phyloP scores from a whole-genome alignment of 257 asterid genomes.

The Cinchona pubescens region DNA sequence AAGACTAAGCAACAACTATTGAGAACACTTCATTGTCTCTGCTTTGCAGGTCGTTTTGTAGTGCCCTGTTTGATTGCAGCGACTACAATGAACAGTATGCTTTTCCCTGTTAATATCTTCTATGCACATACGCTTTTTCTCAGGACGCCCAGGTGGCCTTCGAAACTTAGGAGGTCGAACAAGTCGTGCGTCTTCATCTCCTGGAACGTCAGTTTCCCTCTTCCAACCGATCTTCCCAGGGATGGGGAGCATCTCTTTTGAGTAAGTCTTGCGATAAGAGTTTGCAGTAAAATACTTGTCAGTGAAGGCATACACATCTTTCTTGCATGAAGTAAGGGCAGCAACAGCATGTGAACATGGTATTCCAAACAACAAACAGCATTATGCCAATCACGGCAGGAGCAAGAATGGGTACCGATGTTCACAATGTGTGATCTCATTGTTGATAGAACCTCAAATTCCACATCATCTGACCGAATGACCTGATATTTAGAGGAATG shows the following conservation, averaged over 20 bases:
- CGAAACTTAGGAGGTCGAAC: slow-evolving; percentile 71
- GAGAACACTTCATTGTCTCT: slow-evolving; percentile 35
- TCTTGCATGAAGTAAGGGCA: slow-evolving; percentile 50
- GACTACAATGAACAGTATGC: slow-evolving; percentile 65
- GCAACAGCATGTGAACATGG: slow-evolving; percentile 84
- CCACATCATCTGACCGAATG: slow-evolving; percentile 68
- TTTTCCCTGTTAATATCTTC: slow-evolving; percentile 68
- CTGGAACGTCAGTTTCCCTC: slow-evolving; percentile 25
- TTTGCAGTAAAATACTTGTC: slow-evolving; percentile 48
- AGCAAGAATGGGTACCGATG: slow-evolving; percentile 48
- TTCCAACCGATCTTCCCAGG: slow-evolving; percentile 58
- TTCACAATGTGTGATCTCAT: slow-evolving; percentile 63
- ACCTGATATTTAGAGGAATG: slow-evolving; percentile 55
- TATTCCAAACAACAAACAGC: slow-evolving; percentile 51
- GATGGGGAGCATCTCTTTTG: slow-evolving; percentile 39
- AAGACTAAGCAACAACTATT: slow-evolving; percentile 26
- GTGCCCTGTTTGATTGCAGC: slow-evolving; percentile 70
- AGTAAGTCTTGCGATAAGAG: slow-evolving; percentile 44
- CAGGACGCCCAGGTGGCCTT: slow-evolving; percentile 75
- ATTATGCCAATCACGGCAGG: slow-evolving; percentile 82
- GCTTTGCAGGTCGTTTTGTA: slow-evolving; percentile 74
- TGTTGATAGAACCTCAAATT: slow-evolving; percentile 65
- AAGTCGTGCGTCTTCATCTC: slow-evolving; percentile 32
- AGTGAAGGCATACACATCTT: slow-evolving; percentile 51
- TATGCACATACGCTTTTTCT: slow-evolving; percentile 59